Evolutionary conservation across 495 filamentous ascomycete species (phyloP).

Genomic region (Pyrenopolyporus hunteri): DNA sequence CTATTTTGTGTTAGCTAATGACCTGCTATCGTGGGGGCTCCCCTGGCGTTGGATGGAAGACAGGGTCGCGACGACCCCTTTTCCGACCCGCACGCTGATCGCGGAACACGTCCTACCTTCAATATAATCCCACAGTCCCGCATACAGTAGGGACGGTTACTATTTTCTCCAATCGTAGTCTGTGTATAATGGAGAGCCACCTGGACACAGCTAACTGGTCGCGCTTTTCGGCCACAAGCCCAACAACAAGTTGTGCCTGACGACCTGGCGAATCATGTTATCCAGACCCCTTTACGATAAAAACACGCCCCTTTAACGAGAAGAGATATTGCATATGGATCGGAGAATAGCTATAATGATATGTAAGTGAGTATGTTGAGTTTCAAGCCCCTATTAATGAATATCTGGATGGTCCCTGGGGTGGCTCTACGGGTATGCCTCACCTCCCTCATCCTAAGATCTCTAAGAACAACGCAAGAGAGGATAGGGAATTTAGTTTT

Average conservation of each 20-base stretch:
- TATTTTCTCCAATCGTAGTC: conserved; percentile 9
- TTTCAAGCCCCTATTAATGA: conserved; percentile 11
- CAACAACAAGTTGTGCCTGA: conserved; percentile 36
- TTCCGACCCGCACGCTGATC: conserved; percentile 26
- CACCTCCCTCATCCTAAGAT: neutral
- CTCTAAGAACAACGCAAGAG: neutral
- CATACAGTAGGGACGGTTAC: conserved; percentile 11
- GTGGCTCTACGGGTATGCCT: neutral
- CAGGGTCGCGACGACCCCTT: conserved; percentile 24
- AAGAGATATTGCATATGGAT: conserved; percentile 3
- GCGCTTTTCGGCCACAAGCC: conserved; percentile 19
- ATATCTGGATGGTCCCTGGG: conserved; percentile 4
- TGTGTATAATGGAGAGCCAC: conserved; percentile 12
- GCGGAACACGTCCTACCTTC: conserved; percentile 33
- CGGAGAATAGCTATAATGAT: neutral
- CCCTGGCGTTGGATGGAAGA: conserved; percentile 13
- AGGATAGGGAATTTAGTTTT: neutral
- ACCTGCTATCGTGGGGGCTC: neutral
- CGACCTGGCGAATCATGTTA: conserved; percentile 32
- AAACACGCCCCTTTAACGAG: conserved; percentile 9
- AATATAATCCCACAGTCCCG: conserved; percentile 26
- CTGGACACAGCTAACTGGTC: conserved; percentile 31
- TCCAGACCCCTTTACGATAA: conserved; percentile 10
- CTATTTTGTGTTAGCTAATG: conserved; percentile 17
- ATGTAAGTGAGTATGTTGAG: neutral